These are phyloP conservation scores for Wickerhamiella spandovensis DNA, from an alignment of 805 yeast species.

Conservation along the genomic window DNA sequence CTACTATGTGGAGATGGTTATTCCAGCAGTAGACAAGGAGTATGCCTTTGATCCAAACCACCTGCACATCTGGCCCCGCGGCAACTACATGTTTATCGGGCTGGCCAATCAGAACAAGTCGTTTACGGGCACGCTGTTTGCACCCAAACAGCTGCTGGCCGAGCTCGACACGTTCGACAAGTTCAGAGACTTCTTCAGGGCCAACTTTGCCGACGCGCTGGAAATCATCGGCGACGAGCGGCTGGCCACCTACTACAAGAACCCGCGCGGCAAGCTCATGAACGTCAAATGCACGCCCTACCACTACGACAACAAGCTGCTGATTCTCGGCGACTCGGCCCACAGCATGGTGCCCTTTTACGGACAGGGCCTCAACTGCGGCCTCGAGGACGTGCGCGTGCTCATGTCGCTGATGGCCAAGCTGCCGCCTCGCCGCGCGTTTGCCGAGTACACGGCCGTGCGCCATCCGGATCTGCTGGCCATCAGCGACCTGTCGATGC, in stretches of 20 bases:
- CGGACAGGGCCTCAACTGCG: constrained; percentile 96
- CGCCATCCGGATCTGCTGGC: constrained; percentile 61
- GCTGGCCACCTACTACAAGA: constrained; percentile 37
- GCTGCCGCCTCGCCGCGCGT: constrained; percentile 27
- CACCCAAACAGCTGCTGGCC: constrained; percentile 59
- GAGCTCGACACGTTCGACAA: constrained; percentile 28
- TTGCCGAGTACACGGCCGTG: constrained; percentile 37
- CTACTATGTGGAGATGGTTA: constrained; percentile 67
- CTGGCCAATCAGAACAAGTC: constrained; percentile 75
- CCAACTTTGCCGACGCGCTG: constrained; percentile 63
- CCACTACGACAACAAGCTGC: constrained; percentile 44
- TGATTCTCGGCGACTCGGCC: constrained; percentile 84
- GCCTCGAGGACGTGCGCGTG: constrained; percentile 77
- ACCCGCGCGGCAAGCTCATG: constrained; percentile 70
- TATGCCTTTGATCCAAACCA: constrained; percentile 58
- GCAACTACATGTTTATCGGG: constrained; percentile 78
- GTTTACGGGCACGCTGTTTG: constrained; percentile 81
- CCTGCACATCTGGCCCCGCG: constrained; percentile 88
- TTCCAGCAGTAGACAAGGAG: constrained; percentile 39
- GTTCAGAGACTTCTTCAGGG: constrained; percentile 40
- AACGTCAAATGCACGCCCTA: constrained; percentile 61
- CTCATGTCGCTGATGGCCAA: constrained; percentile 36
- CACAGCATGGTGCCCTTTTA: constrained; percentile 97
- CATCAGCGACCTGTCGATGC: constrained; percentile 64
- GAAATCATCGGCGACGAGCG: constrained; percentile 47